Conservation (phyloP, 176 grass and related monocot species). For the Eragrostis curvula region DNA sequence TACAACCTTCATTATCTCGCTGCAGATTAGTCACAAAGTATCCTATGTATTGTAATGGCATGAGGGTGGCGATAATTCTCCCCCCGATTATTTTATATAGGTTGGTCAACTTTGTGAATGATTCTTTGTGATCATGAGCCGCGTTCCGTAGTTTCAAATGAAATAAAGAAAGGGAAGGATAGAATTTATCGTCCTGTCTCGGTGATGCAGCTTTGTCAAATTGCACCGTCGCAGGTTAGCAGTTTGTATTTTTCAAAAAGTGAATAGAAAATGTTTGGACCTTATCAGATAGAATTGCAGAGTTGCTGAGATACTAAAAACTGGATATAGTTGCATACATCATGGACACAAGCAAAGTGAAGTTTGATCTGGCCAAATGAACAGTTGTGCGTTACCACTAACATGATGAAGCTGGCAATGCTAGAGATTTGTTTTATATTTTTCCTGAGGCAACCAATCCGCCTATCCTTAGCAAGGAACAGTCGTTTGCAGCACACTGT, state of each 20-base stretch:
- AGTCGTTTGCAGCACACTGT: neutral
- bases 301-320: neutral
- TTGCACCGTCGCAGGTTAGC: neutral
- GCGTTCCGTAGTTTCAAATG: constrained; percentile 1
- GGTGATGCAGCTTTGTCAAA: constrained; percentile 10
- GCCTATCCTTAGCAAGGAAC: neutral
- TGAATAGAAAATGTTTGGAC: neutral
- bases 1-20: constrained; percentile 47
- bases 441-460: neutral
- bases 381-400: constrained; percentile 10
- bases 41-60: constrained; percentile 41
- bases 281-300: neutral
- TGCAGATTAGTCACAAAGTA: constrained; percentile 25
- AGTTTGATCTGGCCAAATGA: constrained; percentile 5
- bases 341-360: neutral
- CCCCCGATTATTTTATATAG: constrained; percentile 12
- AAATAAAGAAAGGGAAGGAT: neutral
- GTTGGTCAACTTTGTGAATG: constrained; percentile 35
- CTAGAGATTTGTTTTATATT: neutral
- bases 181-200: neutral
- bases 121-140: constrained; percentile 36
- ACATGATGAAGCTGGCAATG: neutral
- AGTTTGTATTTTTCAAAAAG: neutral
- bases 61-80: constrained; percentile 41
- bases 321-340: neutral